A percentile compares a stretch with the other conserved stretches of the same genome.
Conservation (phyloP, 2,329 filamentous ascomycete genomes). For the Beauveria rudraprayagi region DNA sequence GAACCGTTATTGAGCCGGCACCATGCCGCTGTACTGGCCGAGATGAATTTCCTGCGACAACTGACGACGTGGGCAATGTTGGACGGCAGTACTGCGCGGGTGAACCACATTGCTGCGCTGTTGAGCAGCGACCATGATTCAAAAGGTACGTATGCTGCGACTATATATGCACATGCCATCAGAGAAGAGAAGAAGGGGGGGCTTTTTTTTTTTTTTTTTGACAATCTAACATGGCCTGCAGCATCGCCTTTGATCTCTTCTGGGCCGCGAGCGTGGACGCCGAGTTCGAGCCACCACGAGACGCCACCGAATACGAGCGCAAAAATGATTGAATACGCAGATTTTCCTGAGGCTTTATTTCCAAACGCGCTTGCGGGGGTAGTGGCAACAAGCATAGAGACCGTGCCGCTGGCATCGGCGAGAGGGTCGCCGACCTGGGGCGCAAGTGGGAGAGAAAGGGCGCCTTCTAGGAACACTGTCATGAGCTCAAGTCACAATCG, state of each 20-base stretch:
- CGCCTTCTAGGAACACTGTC: background rate
- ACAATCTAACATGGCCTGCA: background rate
- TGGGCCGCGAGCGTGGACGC: background rate
- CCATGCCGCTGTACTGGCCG: constrained; percentile 22
- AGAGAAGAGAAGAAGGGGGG: background rate
- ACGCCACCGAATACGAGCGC: background rate
- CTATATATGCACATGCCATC: too few species aligned
- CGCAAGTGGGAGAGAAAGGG: background rate
- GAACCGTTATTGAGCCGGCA: constrained; percentile 21
- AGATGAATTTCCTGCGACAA: constrained; percentile 20
- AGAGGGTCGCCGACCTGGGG: background rate
- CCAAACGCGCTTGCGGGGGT: background rate
- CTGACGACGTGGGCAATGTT: background rate
- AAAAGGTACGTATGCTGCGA: background rate
- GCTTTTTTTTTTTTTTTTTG: too few species aligned
- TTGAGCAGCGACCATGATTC: background rate
- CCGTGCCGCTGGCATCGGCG: background rate
- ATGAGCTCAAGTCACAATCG: constrained; percentile 6
- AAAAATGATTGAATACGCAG: background rate
- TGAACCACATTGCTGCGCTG: background rate
- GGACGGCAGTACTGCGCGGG: background rate
- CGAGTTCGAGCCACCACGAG: background rate
- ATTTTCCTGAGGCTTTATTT: constrained; percentile 2
- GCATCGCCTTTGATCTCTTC: background rate
- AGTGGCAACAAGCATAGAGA: background rate